These are phyloP conservation scores for Trichothecium roseum DNA, from an alignment of 2,329 filamentous ascomycete species.

Conservation along the genomic window DNA sequence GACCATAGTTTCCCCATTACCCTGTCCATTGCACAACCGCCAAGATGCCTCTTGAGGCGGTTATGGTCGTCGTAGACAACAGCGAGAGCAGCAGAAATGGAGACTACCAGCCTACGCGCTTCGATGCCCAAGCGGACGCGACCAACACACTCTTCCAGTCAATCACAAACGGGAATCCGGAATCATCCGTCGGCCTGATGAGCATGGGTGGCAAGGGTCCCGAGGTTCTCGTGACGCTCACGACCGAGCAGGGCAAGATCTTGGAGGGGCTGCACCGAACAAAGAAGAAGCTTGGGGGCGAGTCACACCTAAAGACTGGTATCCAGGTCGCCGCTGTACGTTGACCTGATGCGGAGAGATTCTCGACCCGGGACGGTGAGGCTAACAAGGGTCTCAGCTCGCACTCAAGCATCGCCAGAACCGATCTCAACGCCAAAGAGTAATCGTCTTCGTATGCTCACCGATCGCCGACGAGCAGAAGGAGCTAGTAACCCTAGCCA, in stretches of 20 bases:
- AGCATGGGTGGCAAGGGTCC: slow-evolving; percentile 98
- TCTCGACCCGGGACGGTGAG: neutral
- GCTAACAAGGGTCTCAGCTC: slow-evolving; percentile 45
- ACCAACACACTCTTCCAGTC: slow-evolving; percentile 92
- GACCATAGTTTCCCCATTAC: neutral
- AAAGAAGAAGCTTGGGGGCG: slow-evolving; percentile 81
- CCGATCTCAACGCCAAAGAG: slow-evolving; percentile 90
- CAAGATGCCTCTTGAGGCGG: slow-evolving; percentile 97
- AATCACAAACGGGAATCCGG: slow-evolving; percentile 90
- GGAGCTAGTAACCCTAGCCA: slow-evolving; percentile 77
- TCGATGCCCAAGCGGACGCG: slow-evolving; percentile 91
- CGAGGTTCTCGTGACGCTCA: slow-evolving; percentile 92
- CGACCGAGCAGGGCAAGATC: slow-evolving; percentile 92
- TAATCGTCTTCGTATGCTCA: slow-evolving; percentile 95
- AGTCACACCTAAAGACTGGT: slow-evolving; percentile 78
- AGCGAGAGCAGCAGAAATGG: slow-evolving; percentile 98
- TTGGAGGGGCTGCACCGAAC: slow-evolving; percentile 85
- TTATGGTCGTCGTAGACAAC: slow-evolving; percentile 99
- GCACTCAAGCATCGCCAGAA: slow-evolving; percentile 97
- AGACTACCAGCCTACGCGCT: slow-evolving; percentile 83
- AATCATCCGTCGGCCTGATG: slow-evolving; percentile 96
- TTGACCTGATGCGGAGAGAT: slow-evolving; percentile 6
- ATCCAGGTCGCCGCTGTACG: slow-evolving; percentile 91
- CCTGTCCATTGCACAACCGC: slow-evolving; percentile 18
- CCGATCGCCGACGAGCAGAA: slow-evolving; percentile 85